Evolutionary conservation across 768 basidiomycete species (phyloP).

Genomic region (Lentinula sp.): DNA sequence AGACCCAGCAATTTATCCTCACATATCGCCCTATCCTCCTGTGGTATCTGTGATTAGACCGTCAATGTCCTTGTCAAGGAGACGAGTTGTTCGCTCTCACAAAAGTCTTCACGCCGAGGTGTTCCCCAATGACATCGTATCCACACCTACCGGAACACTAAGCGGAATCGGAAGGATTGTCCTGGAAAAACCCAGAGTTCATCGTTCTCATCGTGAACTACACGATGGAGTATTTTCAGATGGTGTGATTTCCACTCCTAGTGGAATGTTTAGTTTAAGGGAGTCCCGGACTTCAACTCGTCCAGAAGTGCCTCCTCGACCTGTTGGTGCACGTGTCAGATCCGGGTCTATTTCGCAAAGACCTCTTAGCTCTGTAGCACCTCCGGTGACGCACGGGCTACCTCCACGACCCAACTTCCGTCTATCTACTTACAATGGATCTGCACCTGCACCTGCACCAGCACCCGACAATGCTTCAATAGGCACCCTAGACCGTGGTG

Average conservation of each 20-base stretch:
- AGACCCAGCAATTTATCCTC: conserved; percentile 39
- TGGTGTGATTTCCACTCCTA: conserved; percentile 22
- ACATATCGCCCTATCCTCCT: conserved; percentile 32
- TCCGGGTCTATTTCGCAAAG: conserved; percentile 7
- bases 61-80: not conserved
- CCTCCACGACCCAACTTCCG: conserved; percentile 6
- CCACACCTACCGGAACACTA: conserved; percentile 20
- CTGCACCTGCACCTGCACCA: not conserved
- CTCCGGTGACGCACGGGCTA: conserved; percentile 1
- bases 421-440: not conserved
- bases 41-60: not conserved
- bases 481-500: not conserved
- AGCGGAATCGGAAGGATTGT: not conserved
- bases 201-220: conserved; percentile 16
- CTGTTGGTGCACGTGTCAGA: conserved; percentile 3
- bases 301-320: conserved; percentile 1
- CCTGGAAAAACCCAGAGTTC: not conserved
- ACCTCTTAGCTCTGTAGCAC: conserved; percentile 1
- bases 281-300: not conserved
- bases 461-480: not conserved
- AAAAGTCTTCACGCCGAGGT: conserved; percentile 25
- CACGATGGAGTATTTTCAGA: conserved; percentile 25
- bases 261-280: conserved; percentile 10
- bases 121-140: conserved; percentile 20
- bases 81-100: not conserved